These are phyloP conservation scores for Populus tomentosa DNA, from an alignment of 441 rosid genomes.

Conservation along the genomic window DNA sequence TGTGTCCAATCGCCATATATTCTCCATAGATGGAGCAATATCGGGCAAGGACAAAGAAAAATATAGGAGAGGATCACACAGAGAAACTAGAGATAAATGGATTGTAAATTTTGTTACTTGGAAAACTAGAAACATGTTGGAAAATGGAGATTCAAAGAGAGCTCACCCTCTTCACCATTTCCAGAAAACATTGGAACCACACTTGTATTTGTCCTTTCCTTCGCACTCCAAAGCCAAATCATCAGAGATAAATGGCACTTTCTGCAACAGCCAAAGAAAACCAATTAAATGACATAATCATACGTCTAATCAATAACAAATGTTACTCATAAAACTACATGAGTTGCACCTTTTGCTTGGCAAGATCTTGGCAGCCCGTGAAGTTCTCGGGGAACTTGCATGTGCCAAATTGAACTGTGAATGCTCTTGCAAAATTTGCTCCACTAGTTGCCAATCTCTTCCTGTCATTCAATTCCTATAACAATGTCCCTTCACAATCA, in stretches of 20 bases:
- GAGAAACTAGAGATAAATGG: constrained; percentile 8
- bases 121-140: constrained; percentile 30
- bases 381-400: constrained; percentile 99
- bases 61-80: background rate
- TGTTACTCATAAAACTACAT: background rate
- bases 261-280: constrained; percentile 44
- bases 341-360: constrained; percentile 78
- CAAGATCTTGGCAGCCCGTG: constrained; percentile 98
- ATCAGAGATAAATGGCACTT: constrained; percentile 78
- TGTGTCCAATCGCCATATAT: background rate
- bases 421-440: constrained; percentile 94
- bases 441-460: constrained; percentile 97
- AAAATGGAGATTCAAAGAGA: background rate
- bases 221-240: constrained; percentile 80
- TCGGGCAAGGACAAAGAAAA: background rate
- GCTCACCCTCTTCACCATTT: constrained; percentile 61
- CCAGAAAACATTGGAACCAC: constrained; percentile 99
- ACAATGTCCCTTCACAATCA: background rate
- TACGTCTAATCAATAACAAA: background rate
- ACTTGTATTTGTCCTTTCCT: constrained; percentile 92
- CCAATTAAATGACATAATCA: background rate
- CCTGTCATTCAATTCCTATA: constrained; percentile 85
- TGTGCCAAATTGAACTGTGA: constrained; percentile 79
- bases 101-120: constrained; percentile 12
- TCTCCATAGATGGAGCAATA: background rate